These are phyloP conservation scores for Echium plantagineum DNA, from an alignment of 257 asterid species.

Conservation along the genomic window DNA sequence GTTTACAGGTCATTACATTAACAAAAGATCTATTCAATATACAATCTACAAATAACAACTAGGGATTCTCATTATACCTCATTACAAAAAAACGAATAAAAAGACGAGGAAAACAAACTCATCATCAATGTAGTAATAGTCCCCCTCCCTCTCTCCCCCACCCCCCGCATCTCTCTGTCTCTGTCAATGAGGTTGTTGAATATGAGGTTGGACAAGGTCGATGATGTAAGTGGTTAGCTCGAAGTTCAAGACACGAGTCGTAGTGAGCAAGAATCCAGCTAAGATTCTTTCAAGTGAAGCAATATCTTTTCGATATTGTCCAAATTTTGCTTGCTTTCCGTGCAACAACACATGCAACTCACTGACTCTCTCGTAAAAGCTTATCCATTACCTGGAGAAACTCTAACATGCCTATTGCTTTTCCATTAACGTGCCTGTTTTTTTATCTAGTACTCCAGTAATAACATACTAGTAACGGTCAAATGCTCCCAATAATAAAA, in stretches of 20 bases:
- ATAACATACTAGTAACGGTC: too few relatives aligned
- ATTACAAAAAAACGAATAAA: too few relatives aligned
- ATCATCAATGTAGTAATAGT: too few relatives aligned
- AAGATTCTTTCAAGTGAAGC: slow-evolving; percentile 26
- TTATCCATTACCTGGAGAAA: slow-evolving; percentile 20
- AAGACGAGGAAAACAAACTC: too few relatives aligned
- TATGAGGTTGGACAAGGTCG: background rate
- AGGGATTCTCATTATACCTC: too few relatives aligned
- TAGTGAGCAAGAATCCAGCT: slow-evolving; percentile 11
- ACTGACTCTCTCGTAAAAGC: slow-evolving; percentile 6
- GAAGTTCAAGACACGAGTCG: background rate
- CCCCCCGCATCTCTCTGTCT: too few relatives aligned
- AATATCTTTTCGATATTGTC: slow-evolving; percentile 10
- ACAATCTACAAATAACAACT: too few relatives aligned
- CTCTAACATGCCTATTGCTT: slow-evolving; percentile 18
- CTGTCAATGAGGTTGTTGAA: background rate
- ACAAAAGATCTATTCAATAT: too few relatives aligned
- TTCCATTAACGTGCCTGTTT: slow-evolving; percentile 16
- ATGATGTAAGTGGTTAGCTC: background rate
- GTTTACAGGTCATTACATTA: too few relatives aligned
- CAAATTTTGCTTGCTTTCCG: slow-evolving; percentile 23
- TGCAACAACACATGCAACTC: slow-evolving; percentile 24
- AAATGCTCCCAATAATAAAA: too few relatives aligned
- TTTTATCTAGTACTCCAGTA: too few relatives aligned
- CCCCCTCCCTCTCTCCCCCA: background rate